These are phyloP conservation scores for Salix arbutifolia DNA, from an alignment of 345 rosid genomes.

Conservation along the genomic window DNA sequence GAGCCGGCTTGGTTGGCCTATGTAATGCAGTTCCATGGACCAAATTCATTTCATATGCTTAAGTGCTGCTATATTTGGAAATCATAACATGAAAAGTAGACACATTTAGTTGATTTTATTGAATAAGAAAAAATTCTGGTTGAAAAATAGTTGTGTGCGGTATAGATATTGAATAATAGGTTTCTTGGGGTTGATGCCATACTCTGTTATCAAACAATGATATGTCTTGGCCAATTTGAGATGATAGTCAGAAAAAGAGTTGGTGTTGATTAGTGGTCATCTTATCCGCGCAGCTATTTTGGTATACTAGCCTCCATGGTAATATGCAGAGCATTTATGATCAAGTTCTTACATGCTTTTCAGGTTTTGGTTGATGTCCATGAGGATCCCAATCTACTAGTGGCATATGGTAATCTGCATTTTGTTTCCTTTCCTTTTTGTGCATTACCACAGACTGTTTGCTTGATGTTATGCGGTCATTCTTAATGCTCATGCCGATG, in stretches of 20 bases:
- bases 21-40: not conserved
- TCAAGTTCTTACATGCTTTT: slow-evolving; percentile 8
- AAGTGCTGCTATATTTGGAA: not conserved
- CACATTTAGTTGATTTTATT: not conserved
- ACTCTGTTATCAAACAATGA: not conserved
- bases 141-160: not conserved
- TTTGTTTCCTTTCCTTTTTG: not conserved
- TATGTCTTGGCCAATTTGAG: not conserved
- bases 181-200: not conserved
- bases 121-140: not conserved
- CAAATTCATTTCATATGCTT: not conserved
- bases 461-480: not conserved
- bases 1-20: no score
- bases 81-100: not conserved
- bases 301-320: not conserved
- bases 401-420: slow-evolving; percentile 67
- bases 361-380: slow-evolving; percentile 83
- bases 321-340: not conserved
- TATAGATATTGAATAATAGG: not conserved
- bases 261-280: not conserved
- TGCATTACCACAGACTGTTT: not conserved
- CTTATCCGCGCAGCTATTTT: not conserved
- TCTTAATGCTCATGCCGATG: not conserved
- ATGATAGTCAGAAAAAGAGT: not conserved
- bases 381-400: slow-evolving; percentile 66